Conservation (phyloP, 2,329 filamentous ascomycete species). For the Arthrobotrys entomopaga region DNA sequence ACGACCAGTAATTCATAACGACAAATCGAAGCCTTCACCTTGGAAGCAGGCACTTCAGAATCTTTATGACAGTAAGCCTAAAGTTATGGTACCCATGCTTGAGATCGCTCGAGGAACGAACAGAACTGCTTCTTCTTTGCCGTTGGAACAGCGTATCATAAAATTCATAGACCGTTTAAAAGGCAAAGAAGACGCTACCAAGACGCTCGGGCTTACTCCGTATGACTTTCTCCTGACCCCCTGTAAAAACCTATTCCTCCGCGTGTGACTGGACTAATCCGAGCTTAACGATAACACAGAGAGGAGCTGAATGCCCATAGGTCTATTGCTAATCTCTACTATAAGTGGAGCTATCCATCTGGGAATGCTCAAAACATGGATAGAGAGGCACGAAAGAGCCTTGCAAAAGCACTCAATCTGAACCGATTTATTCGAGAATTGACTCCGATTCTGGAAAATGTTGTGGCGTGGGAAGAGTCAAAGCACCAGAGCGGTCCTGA, state of each 20-base stretch:
- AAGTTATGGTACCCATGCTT: not conserved
- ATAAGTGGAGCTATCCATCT: constrained; percentile 17
- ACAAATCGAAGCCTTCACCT: not conserved
- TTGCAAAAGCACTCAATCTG: not conserved
- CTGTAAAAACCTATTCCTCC: no score
- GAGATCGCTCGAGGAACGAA: not conserved
- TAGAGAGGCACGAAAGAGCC: not conserved
- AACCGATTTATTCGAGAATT: constrained; percentile 16
- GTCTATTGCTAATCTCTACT: constrained; percentile 18
- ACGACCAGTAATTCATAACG: not conserved
- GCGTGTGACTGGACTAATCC: no score
- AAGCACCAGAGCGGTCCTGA: not conserved
- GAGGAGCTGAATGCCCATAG: not conserved
- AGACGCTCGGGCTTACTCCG: constrained; percentile 6
- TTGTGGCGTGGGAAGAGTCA: constrained; percentile 11
- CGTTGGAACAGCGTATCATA: not conserved
- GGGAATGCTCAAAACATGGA: not conserved
- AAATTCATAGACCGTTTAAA: not conserved
- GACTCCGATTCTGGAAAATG: not conserved
- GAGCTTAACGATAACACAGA: no score
- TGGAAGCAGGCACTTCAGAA: constrained; percentile 18
- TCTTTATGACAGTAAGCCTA: constrained; percentile 1
- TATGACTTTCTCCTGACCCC: not conserved
- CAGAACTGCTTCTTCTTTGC: no score
- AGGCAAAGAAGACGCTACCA: not conserved